A percentile compares a stretch with the other conserved stretches of the same genome.
phyloP scores from a whole-genome alignment of 2,329 filamentous ascomycete species.

The Alternaria rosae region DNA sequence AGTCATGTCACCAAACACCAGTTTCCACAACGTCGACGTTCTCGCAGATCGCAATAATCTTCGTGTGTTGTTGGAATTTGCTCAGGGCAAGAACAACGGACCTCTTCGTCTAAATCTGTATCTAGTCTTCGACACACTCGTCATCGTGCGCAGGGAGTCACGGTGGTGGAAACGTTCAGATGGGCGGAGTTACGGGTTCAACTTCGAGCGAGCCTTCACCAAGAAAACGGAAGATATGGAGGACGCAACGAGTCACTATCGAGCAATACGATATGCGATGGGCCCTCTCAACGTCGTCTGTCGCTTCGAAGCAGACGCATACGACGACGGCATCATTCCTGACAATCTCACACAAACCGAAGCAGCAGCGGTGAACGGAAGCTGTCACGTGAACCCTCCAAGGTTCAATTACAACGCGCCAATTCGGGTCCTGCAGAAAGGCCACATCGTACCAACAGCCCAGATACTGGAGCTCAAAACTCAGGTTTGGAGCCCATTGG shows the following conservation, averaged over 20 bases:
- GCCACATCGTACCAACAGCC: constrained; percentile 28
- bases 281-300: constrained; percentile 34
- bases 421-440: constrained; percentile 33
- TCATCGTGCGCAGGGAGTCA: constrained; percentile 36
- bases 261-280: constrained; percentile 38
- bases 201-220: constrained; percentile 41
- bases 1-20: constrained; percentile 30
- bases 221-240: constrained; percentile 25
- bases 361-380: constrained; percentile 20
- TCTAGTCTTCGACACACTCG: constrained; percentile 32
- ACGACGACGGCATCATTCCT: constrained; percentile 24
- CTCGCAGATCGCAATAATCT: constrained; percentile 42
- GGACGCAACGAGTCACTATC: constrained; percentile 41
- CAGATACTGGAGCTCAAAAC: constrained; percentile 41
- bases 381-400: constrained; percentile 11
- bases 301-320: constrained; percentile 42
- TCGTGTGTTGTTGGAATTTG: constrained; percentile 35
- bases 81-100: constrained; percentile 32
- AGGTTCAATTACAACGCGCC: constrained; percentile 25
- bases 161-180: constrained; percentile 31
- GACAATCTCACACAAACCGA: constrained; percentile 21
- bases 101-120: constrained; percentile 37
- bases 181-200: constrained; percentile 28
- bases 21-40: constrained; percentile 33
- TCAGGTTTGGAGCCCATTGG: constrained; percentile 19